Evolutionary conservation across 2,329 filamentous ascomycete species (phyloP).

Genomic region (Ophiognomonia clavigignenti-juglandacearum): DNA sequence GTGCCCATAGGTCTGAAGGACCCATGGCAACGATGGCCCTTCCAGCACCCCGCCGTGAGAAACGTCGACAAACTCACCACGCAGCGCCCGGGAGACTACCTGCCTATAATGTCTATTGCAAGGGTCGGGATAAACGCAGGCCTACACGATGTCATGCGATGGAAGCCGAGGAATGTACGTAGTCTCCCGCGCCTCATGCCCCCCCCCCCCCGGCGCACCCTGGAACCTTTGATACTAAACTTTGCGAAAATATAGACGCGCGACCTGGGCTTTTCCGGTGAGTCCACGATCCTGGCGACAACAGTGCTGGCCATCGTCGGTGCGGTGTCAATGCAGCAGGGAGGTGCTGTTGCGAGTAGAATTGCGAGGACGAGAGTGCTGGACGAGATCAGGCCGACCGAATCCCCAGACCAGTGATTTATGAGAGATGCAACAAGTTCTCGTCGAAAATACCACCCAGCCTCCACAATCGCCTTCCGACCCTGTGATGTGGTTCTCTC

Average conservation of each 20-base stretch:
- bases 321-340: conserved; percentile 82
- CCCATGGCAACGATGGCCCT: conserved; percentile 54
- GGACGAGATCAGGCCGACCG: conserved; percentile 31
- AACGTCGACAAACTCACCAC: conserved; percentile 68
- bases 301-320: conserved; percentile 83
- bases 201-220: neutral
- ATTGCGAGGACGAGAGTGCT: conserved; percentile 75
- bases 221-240: neutral
- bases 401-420: neutral
- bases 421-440: neutral
- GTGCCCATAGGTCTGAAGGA: conserved; percentile 17
- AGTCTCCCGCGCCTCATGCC: neutral
- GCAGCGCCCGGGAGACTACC: conserved; percentile 54
- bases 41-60: conserved; percentile 64
- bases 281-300: conserved; percentile 69
- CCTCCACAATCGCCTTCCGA: too few species aligned
- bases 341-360: conserved; percentile 70
- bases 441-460: conserved; percentile 5
- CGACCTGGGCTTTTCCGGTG: conserved; percentile 67
- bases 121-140: conserved; percentile 66
- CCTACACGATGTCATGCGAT: conserved; percentile 71
- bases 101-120: conserved; percentile 62
- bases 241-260: conserved; percentile 41
- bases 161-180: conserved; percentile 79
- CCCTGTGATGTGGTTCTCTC: too few species aligned